Base-by-base conservation (phyloP, 78 protist genomes). In the Goniomonas avonlea region DNA sequence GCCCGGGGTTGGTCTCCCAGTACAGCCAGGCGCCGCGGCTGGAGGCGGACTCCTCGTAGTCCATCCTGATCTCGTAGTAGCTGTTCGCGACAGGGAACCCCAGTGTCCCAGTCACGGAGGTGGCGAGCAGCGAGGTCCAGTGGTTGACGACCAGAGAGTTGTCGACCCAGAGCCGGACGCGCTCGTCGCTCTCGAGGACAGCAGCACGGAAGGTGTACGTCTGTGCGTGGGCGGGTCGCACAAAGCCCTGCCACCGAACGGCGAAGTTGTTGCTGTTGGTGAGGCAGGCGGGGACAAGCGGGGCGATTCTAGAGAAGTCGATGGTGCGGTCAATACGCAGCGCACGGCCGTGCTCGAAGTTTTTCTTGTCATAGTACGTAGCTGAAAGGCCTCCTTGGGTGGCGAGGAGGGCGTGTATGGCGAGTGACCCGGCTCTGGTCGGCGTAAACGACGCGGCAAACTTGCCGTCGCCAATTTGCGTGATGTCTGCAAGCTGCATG, bases 141-240 rank as follows among this genome's bases (percentile, higher is more conserved):
- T 68, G 75, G 40, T 68, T n/a, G 75, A 68, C 43, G 75, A 68
- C 43, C 59, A 68, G 38, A 53, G 59, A 41, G 56, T 68, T 68
- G 75, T 68, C 75, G 35, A 68, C 75, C 75, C 75, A 68, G 25
- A 68, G 56, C 56, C 43, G 38, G 34, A 68, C 75, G 34, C 75
- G 75, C 37, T 68, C 75, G 56, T 68, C 75, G 58, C 59, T 68
- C 56, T 68, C 75, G 11, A 53, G 59, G 25, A 45, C 53, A 9
- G 9, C 25, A 27, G 43, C 1, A 20, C 37, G 71, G 56, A 68
- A 68, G 8, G 75, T 68, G 75, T 68, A 68, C 75, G 38, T 48
- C 40, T 15, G 4, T 27, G 75, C 75, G n/a, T 31, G 41, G 75
- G 59, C 43, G n/a, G 75, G 75, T 0, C 75, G 75, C 75, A 68